These are phyloP conservation scores for Agaricus sinodeliciosus DNA, from an alignment of 768 basidiomycete species.

Conservation along the genomic window DNA sequence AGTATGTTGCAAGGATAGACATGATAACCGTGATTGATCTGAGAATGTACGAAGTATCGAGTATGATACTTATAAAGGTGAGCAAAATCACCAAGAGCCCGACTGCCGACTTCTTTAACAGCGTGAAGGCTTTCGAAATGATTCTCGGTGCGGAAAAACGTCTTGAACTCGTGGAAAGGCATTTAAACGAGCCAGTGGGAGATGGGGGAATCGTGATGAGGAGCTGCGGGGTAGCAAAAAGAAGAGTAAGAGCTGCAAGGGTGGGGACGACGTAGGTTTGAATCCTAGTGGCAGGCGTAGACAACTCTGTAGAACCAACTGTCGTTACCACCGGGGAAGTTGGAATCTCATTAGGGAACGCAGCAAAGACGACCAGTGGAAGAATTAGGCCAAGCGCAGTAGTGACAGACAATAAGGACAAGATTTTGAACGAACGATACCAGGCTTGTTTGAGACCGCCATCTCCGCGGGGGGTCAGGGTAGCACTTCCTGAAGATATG, in stretches of 20 bases:
- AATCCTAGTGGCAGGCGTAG: constrained; percentile 17
- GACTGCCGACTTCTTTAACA: constrained; percentile 29
- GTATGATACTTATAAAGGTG: constrained; percentile 30
- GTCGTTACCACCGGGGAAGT: constrained; percentile 11
- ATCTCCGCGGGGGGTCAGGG: constrained; percentile 33
- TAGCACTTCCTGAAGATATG: constrained; percentile 25
- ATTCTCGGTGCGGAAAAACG: not conserved
- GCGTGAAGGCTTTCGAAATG: not conserved
- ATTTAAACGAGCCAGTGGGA: constrained; percentile 30
- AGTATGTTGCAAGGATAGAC: constrained; percentile 51
- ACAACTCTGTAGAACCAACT: not conserved
- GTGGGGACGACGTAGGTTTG: constrained; percentile 29
- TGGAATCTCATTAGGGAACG: constrained; percentile 24
- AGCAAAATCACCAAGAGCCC: constrained; percentile 37
- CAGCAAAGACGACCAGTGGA: constrained; percentile 50
- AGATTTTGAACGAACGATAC: constrained; percentile 49
- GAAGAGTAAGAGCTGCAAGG: constrained; percentile 45
- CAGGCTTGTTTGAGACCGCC: constrained; percentile 1
- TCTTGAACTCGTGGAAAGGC: not conserved
- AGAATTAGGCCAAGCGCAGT: constrained; percentile 45
- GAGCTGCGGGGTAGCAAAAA: constrained; percentile 53
- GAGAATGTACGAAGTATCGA: constrained; percentile 14
- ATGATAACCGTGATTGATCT: constrained; percentile 35
- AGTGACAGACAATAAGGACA: constrained; percentile 44
- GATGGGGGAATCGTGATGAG: constrained; percentile 49